Base-by-base conservation (phyloP, 2,329 filamentous ascomycete species). In the Aspergillus novoparasiticus region DNA sequence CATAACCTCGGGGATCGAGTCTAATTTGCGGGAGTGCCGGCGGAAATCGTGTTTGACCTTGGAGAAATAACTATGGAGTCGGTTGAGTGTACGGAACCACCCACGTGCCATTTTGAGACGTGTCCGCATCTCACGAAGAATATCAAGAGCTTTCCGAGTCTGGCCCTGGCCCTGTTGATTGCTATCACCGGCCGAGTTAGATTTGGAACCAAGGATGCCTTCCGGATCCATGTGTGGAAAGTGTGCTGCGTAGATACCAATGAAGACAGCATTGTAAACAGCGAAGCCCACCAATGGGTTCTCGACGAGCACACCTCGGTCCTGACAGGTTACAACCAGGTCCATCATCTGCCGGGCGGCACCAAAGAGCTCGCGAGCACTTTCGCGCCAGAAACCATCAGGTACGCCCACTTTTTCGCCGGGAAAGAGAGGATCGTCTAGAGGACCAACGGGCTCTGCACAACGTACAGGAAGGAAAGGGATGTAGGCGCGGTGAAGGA, bases 161-260 rank as follows among this genome's bases (percentile, higher is more conserved):
- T 79, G 76, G 19, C 66, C 63, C 34, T 74, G 73, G 12, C 76
- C 76, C 45, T 73, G 72, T 19, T 71, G 68, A 26, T 60, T 63
- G 45, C 72, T 69, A 57, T 75, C 70, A 41, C 71, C 69, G 30
- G 65, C 63, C 5, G 70, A 62, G 5, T 68, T 68, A 4, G 71
- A 67, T 36, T 73, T 75, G 1, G 70, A 62, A 6, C 80, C 80
- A 69, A 86, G 73, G 60, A 79, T 79, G 11, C 81, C 80, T 10
- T 84, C 79, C 0, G 81, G 79, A 62, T 87, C 85, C 84, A 87
- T 86, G 68, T 83, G 81, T 1, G 81, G 80, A 63, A 86, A 87
- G 68, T 84, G 83, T 39, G 81, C 79, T 36, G 81, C 83, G 69
- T 87, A 87, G 10, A 85, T 75, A 19, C 79, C 81, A 43, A 82